Evolutionary conservation across 495 filamentous ascomycete species (phyloP).

Genomic region (Talaromyces nanjingensis): DNA sequence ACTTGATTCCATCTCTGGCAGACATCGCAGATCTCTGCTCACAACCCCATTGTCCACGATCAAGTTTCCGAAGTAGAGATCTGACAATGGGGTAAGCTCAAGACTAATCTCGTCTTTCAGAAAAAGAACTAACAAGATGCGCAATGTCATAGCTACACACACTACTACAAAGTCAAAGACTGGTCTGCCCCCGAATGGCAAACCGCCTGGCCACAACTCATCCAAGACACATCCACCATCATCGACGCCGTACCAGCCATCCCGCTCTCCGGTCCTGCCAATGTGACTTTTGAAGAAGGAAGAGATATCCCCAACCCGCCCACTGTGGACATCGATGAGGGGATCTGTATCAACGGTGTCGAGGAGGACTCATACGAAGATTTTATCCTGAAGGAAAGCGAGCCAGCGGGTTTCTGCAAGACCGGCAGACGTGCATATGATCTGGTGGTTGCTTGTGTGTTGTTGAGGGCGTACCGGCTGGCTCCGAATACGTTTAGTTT

Average conservation of each 20-base stretch:
- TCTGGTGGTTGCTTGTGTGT: constrained; percentile 13
- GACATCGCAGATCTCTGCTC: neutral
- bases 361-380: neutral
- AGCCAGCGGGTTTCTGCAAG: neutral
- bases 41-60: neutral
- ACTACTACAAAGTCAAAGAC: constrained; percentile 12
- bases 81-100: neutral
- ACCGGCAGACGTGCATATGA: constrained; percentile 14
- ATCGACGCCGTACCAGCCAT: constrained; percentile 11
- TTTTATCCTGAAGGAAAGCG: neutral
- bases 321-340: neutral
- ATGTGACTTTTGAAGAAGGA: neutral
- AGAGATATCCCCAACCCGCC: neutral
- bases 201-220: constrained; percentile 12
- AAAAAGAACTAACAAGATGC: neutral
- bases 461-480: constrained; percentile 13
- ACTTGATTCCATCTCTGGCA: neutral
- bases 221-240: constrained; percentile 13
- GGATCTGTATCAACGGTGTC: neutral
- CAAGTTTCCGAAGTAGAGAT: neutral
- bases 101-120: neutral
- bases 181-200: constrained; percentile 12
- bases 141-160: constrained; percentile 11
- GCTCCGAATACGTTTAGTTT: constrained; percentile 9
- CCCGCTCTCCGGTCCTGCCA: neutral